Conservation (phyloP, 331 rosid species). For the Quercus tomentella region DNA sequence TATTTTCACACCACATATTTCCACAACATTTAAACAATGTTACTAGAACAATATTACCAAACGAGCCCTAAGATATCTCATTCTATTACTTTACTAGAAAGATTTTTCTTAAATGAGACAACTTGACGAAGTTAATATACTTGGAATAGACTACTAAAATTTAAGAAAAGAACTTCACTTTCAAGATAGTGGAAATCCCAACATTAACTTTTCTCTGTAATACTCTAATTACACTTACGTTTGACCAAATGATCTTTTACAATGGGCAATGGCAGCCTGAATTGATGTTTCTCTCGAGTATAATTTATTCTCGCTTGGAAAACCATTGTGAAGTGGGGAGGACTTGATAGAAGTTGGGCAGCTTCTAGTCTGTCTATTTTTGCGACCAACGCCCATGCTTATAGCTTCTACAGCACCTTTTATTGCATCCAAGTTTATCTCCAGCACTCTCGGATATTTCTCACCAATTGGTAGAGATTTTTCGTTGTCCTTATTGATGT, state of each 20-base stretch:
- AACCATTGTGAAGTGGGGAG: constrained; percentile 43
- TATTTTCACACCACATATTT: too few species aligned
- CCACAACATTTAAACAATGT: too few species aligned
- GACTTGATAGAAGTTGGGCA: constrained; percentile 35
- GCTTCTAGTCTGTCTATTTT: constrained; percentile 27
- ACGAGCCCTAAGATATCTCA: too few species aligned
- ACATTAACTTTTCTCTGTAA: too few species aligned
- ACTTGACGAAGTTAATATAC: too few species aligned
- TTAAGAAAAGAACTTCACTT: too few species aligned
- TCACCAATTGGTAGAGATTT: constrained; percentile 7
- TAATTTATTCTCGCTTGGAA: constrained; percentile 8
- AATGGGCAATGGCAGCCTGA: constrained; percentile 59
- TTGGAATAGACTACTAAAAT: too few species aligned
- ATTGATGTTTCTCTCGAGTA: constrained; percentile 34
- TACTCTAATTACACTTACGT: constrained; percentile 1
- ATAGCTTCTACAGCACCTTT: constrained; percentile 36
- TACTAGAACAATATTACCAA: too few species aligned
- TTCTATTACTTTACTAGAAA: too few species aligned
- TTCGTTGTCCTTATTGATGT: background rate
- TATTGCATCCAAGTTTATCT: constrained; percentile 41
- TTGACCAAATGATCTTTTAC: constrained; percentile 44
- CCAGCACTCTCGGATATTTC: constrained; percentile 17
- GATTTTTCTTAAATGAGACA: too few species aligned
- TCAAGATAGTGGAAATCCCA: too few species aligned
- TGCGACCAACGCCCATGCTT: constrained; percentile 19